Evolutionary conservation across 257 asterid genomes (phyloP), one percentile per base, ranked within the genome.

Genomic region (Solanum dulcamara): DNA sequence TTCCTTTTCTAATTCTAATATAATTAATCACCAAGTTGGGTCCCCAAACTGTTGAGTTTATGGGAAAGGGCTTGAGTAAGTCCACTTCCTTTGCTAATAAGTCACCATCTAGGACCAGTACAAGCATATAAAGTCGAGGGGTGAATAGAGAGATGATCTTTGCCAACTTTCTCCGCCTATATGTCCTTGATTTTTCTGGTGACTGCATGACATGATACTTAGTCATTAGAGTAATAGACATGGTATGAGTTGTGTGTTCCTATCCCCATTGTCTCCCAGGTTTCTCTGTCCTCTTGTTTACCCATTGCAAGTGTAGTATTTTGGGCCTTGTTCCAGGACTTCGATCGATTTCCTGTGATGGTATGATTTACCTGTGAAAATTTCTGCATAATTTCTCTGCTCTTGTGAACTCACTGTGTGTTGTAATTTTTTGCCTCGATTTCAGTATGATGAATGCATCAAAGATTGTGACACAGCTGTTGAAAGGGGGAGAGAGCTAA

Each of bases 391-490:
- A 40, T n/a, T 38, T n/a, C 18, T n/a, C 80, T 70, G 30, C 55
- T 72, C 18, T 10, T 38, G 51, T 71, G 30, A 35, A 18, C 28
- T 9, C 14, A n/a, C 1, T 22, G 4, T 35, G 3, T 71, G 18
- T 2, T 2, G 1, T n/a, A 8, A n/a, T 5, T n/a, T 72, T 46
- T 48, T 48, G 17, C 26, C 24, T 28, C 30, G 13, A 40, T 70
- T 57, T 57, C 92, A 96, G 99, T 91, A 87, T 28, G 98, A 93
- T 81, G 98, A 95, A 6, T 92, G 98, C 90, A 92, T 96, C 37
- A 92, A 93, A 86, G 99, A 96, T 89, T 96, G 99, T 68, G 98
- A 96, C 85, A 89, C 91, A 87, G 99, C 99, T 67, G 98, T 96
- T 32, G 99, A 96, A 88, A 95, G 97, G 87, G 98, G 98, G 7